phyloP scores from a whole-genome alignment of 1,284 basidiomycete genomes.

The Marasmius sp. region DNA sequence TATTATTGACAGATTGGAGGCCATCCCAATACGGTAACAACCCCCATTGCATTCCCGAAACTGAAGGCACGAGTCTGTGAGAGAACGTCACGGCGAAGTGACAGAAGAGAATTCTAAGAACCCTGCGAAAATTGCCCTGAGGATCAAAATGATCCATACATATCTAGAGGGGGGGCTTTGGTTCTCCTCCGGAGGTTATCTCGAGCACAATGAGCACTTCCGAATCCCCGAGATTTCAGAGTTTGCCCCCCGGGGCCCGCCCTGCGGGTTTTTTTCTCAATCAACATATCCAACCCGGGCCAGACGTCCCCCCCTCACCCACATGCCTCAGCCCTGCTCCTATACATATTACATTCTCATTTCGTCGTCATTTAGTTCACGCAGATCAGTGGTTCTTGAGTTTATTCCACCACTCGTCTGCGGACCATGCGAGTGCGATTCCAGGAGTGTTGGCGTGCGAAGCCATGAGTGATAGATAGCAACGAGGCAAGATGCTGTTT shows the following conservation, averaged over 20 bases:
- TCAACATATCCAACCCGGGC: not conserved
- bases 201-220: constrained; percentile 2
- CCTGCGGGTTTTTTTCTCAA: not conserved
- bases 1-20: constrained; percentile 4
- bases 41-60: not conserved
- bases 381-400: not conserved
- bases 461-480: not conserved
- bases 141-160: constrained; percentile 5
- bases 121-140: constrained; percentile 6
- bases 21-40: constrained; percentile 2
- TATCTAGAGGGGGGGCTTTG: not conserved
- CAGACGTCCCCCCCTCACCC: not conserved
- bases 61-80: not conserved
- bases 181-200: constrained; percentile 5
- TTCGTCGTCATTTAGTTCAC: not conserved
- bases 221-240: constrained; percentile 8
- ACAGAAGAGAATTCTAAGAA: not conserved
- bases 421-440: not conserved
- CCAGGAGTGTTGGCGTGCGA: not conserved
- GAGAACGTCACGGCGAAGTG: constrained; percentile 4
- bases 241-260: not conserved
- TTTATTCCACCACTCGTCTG: not conserved
- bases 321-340: not conserved
- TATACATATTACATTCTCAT: not conserved
- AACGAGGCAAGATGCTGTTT: not conserved